Evolutionary conservation across 164 flowering plant species (phyloP), one percentile per base, ranked within the genome.

Genomic region (Berberis thunbergii): DNA sequence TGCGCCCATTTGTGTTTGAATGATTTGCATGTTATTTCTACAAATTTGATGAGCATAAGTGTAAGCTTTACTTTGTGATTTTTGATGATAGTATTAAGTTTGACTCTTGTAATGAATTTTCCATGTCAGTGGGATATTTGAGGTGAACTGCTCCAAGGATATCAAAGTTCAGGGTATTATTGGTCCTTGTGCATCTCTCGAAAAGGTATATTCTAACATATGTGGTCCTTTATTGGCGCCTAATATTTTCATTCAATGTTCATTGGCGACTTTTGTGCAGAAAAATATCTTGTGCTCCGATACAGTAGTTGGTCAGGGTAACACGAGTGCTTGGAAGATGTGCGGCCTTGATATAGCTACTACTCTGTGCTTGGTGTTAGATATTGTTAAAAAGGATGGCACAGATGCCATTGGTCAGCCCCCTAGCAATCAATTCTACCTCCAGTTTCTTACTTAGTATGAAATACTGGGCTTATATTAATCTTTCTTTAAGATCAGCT

Each of bases 171-270:
- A 89, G 67, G 97, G 99, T 12, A 70, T 91, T 60, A 80, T 94
- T 70, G 99, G 99, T 69, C 99, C 99, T 55, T 94, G 97, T 79
- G 91, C 97, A 77, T 91, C 97, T 70, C 90, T 94, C 76, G 96
- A 91, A 66, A 94, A 91, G 97, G 99, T 89, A 75, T 58, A 59
- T 42, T 60, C 45, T 61, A 46, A 4, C 49, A 13, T 67, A 40
- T 64, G 49, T 54, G 70, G 41, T 43, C 2, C 12, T 64, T 9
- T 64, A 42, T 54, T 46, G 5, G 7, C 26, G 43, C 0, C 7
- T 12, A n/a, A 49, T 26, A 26, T 26, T 26, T 26, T 26, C 26
- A 26, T 45, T 68, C 66, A 75, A 72, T 57, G 59, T 9, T 65
- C 52, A 26, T 66, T 73, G 61, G 12, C 75, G 53, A 59, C 53